Percentiles rank a stretch among this genome's conserved stretches.
Evolutionary conservation across 2,329 filamentous ascomycete genomes (phyloP).

Genomic region (Phoma sp.): DNA sequence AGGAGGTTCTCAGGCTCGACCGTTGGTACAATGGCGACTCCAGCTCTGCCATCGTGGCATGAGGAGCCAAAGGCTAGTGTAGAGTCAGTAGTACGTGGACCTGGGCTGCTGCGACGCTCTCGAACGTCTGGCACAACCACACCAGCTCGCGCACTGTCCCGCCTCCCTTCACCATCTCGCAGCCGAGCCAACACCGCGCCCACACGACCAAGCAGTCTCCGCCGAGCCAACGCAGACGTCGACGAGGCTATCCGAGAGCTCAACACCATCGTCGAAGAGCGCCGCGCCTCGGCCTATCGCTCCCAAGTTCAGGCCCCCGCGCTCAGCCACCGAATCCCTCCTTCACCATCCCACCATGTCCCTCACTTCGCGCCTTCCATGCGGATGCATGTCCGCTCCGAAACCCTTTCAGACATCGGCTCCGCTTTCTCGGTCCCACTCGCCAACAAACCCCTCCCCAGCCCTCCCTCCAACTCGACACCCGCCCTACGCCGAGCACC

Average conservation of each 20-base stretch:
- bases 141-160: slow-evolving; percentile 37
- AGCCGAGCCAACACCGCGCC: slow-evolving; percentile 47
- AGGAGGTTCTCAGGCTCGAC: slow-evolving; percentile 32
- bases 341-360: slow-evolving; percentile 51
- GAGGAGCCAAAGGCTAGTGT: slow-evolving; percentile 33
- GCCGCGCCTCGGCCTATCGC: slow-evolving; percentile 49
- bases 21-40: slow-evolving; percentile 31
- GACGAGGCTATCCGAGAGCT: slow-evolving; percentile 58
- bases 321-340: slow-evolving; percentile 38
- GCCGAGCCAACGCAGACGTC: slow-evolving; percentile 49
- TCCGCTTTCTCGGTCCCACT: slow-evolving; percentile 55
- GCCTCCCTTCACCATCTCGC: slow-evolving; percentile 44
- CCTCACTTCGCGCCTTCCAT: slow-evolving; percentile 57
- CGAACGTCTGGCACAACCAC: slow-evolving; percentile 35
- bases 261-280: slow-evolving; percentile 59
- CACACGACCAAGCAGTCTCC: slow-evolving; percentile 46
- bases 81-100: slow-evolving; percentile 28
- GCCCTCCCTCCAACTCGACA: slow-evolving; percentile 19
- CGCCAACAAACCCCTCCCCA: slow-evolving; percentile 34
- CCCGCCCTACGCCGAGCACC: slow-evolving; percentile 24
- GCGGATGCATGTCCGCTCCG: slow-evolving; percentile 55
- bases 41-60: slow-evolving; percentile 33
- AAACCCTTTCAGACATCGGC: slow-evolving; percentile 58
- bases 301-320: slow-evolving; percentile 38
- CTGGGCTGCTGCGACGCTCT: slow-evolving; percentile 34